Evolutionary conservation across 805 yeast genomes (phyloP).

Genomic region (Limtongia smithiae): DNA sequence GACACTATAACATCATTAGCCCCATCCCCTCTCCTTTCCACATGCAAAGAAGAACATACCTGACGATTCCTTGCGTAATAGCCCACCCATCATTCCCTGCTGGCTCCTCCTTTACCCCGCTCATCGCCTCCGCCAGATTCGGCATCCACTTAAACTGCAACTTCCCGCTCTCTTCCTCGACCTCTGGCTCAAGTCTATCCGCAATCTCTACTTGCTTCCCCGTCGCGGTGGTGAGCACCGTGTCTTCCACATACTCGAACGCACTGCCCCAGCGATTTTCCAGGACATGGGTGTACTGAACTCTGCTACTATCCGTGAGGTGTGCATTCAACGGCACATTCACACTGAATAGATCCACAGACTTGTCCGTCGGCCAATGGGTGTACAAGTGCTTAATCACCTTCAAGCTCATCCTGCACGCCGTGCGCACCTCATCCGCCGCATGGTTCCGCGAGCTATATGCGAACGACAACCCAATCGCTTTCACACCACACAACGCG

Average conservation of each 20-base stretch:
- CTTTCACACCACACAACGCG: conserved; percentile 54
- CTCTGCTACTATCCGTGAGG: conserved; percentile 57
- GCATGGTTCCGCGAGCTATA: conserved; percentile 55
- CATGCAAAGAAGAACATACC: conserved; percentile 35
- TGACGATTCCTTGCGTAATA: conserved; percentile 58
- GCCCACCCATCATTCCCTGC: conserved; percentile 67
- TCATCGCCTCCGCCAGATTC: conserved; percentile 64
- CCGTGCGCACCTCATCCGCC: conserved; percentile 52
- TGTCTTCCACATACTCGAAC: conserved; percentile 40
- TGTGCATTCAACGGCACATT: conserved; percentile 72
- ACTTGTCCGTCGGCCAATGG: conserved; percentile 50
- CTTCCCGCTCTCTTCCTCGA: conserved; percentile 46
- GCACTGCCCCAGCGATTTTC: conserved; percentile 76
- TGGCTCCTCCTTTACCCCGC: conserved; percentile 44
- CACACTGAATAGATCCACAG: conserved; percentile 71
- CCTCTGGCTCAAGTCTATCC: conserved; percentile 38
- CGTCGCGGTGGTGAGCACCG: conserved; percentile 20
- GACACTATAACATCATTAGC: conserved; percentile 46
- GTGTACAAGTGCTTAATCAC: conserved; percentile 56
- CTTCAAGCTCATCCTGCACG: conserved; percentile 63
- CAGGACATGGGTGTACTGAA: conserved; percentile 72
- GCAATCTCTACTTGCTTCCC: conserved; percentile 19
- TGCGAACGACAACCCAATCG: conserved; percentile 86
- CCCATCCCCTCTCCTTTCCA: too few species aligned
- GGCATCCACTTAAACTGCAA: conserved; percentile 76